Percentiles rank a stretch among this genome's conserved stretches.
phyloP scores from a whole-genome alignment of 163 green algal genomes.

The Scenedesmus sp. region DNA sequence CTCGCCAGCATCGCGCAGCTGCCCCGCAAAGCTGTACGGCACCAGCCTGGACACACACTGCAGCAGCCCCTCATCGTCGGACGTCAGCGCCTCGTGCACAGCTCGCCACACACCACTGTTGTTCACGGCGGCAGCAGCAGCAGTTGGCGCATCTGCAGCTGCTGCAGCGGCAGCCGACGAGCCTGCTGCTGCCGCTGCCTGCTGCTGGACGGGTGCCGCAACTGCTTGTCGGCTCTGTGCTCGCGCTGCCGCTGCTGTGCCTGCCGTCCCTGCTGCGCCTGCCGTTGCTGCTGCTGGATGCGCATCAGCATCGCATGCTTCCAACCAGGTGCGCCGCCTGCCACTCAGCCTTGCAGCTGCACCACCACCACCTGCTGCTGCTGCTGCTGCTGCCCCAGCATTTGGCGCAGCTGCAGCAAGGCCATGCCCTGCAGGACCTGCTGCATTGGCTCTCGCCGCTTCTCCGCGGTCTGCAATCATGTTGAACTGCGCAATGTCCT shows the following conservation, averaged over 20 bases:
- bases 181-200: conserved; percentile 6
- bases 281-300: conserved; percentile 7
- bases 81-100: conserved; percentile 51
- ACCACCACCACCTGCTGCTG: neutral
- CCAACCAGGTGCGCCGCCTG: conserved; percentile 14
- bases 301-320: neutral
- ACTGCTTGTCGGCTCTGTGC: neutral
- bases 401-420: neutral
- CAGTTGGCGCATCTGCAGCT: neutral
- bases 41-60: conserved; percentile 24
- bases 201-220: neutral
- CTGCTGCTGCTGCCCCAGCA: conserved; percentile 5
- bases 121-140: neutral
- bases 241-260: conserved; percentile 12
- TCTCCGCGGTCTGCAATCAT: neutral
- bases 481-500: neutral
- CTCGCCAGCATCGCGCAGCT: neutral
- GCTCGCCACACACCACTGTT: conserved; percentile 36
- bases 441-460: neutral
- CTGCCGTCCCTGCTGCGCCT: conserved; percentile 30
- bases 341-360: neutral
- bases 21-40: conserved; percentile 31
- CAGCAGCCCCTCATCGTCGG: conserved; percentile 52
- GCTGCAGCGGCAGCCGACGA: neutral
- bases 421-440: neutral